Conservation (phyloP, 2,329 filamentous ascomycete genomes). For the Paramyrothecium sp. region DNA sequence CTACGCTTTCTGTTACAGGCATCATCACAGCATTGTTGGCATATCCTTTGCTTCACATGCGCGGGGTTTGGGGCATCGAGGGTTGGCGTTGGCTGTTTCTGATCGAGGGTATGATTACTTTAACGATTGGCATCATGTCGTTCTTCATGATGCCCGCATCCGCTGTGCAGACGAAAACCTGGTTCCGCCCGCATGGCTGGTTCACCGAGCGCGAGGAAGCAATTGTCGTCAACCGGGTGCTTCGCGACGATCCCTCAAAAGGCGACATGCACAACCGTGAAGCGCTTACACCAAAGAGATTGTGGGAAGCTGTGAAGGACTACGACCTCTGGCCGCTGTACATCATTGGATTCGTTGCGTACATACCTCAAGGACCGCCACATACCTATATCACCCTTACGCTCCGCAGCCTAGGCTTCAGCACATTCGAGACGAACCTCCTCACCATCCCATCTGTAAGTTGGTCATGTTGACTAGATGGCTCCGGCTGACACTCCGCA, state of each 20-base stretch:
- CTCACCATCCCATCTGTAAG: slow-evolving; percentile 40
- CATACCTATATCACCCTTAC: slow-evolving; percentile 42
- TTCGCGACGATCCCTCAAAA: slow-evolving; percentile 55
- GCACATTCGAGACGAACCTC: slow-evolving; percentile 41
- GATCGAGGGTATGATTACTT: slow-evolving; percentile 15
- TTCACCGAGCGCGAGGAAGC: slow-evolving; percentile 56
- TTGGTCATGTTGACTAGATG: background rate
- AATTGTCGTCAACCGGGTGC: slow-evolving; percentile 55
- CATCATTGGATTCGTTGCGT: slow-evolving; percentile 39
- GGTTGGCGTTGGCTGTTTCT: slow-evolving; percentile 23
- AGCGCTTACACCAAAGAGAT: slow-evolving; percentile 41
- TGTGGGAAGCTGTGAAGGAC: slow-evolving; percentile 48
- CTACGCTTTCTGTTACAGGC: slow-evolving; percentile 17
- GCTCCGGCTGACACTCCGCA: background rate
- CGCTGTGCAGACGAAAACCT: slow-evolving; percentile 38
- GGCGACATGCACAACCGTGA: slow-evolving; percentile 55
- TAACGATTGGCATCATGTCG: slow-evolving; percentile 17
- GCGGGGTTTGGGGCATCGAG: slow-evolving; percentile 17
- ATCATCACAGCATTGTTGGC: slow-evolving; percentile 20
- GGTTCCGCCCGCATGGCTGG: slow-evolving; percentile 51
- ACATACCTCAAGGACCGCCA: slow-evolving; percentile 37
- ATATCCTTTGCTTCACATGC: slow-evolving; percentile 21
- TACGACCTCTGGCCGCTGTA: slow-evolving; percentile 58
- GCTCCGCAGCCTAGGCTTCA: slow-evolving; percentile 37
- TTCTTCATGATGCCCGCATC: slow-evolving; percentile 28